Conservation (phyloP, 1,284 basidiomycete species). For the Ustanciosporium gigantosporum region DNA sequence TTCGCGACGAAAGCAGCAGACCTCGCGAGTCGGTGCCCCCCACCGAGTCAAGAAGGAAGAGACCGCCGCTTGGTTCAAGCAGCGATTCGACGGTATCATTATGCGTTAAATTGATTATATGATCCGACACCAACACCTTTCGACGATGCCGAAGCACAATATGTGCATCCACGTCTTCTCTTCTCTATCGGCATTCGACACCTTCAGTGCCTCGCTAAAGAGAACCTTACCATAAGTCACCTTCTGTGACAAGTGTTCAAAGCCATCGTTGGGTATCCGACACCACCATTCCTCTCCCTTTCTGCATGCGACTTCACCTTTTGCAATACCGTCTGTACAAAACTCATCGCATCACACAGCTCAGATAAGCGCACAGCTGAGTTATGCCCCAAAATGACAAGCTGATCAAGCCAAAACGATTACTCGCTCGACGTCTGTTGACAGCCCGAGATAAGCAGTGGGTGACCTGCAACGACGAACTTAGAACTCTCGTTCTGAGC, state of each 20-base stretch:
- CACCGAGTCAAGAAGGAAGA: conserved; percentile 69
- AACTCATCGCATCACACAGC: not conserved
- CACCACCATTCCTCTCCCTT: not conserved
- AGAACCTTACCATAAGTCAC: too few relatives aligned
- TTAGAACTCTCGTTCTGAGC: too few relatives aligned
- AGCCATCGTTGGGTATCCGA: not conserved
- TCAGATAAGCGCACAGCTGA: not conserved
- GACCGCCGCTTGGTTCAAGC: conserved; percentile 97
- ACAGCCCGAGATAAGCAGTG: too few relatives aligned
- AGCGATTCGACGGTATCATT: conserved; percentile 67
- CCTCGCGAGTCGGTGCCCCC: conserved; percentile 79
- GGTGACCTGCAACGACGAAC: too few relatives aligned
- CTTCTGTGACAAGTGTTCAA: too few relatives aligned
- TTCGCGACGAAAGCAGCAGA: conserved; percentile 86
- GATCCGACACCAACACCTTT: not conserved
- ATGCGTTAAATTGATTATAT: conserved; percentile 45
- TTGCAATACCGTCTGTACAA: conserved; percentile 1
- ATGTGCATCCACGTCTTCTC: not conserved
- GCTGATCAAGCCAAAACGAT: too few relatives aligned
- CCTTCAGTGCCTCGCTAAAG: too few relatives aligned
- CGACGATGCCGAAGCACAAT: too few relatives aligned
- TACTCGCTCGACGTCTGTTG: too few relatives aligned
- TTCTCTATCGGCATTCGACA: not conserved
- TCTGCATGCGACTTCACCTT: not conserved
- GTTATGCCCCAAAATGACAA: too few relatives aligned